Base-by-base conservation (phyloP, 2,329 filamentous ascomycete species). In the Ascomycota sp. region DNA sequence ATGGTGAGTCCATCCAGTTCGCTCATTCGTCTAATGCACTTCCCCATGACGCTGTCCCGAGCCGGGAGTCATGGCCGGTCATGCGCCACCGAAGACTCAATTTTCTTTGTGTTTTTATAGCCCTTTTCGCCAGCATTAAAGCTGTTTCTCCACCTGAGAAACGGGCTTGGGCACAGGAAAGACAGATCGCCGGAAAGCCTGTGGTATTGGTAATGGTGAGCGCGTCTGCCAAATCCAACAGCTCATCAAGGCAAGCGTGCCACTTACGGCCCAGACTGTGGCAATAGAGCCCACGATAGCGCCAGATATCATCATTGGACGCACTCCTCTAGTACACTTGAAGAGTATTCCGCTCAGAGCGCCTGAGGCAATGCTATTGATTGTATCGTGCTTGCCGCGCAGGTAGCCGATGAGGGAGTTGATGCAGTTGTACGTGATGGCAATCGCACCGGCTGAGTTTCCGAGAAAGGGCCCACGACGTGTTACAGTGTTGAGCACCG, bases 301-400 rank as follows among this genome's bases (percentile, higher is more conserved):
- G 38, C 83, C 80, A 23, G 85, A 93, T 45, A 95, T 89, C 61
- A 89, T 64, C 85, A 95, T 95, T 22, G 83, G 85, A 53, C 79
- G 69, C 36, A 89, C 38, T 5, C 89, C 89, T 45, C 80, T 69
- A 29, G 91, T 95, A 53, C 85, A 92, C 66, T 94, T 95, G 60
- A 98, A 98, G 10, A 98, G 51, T 66, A 86, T 85, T 34, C 89
- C 89, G 47, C 83, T 92, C 42, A 98, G 52, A 2, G 65, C 77
- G 39, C 91, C 89, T 5, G 89, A 86, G 13, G 69, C 55, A 31
- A 98, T 69, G 38, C 82, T 89, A 60, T 98, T 98, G 34, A 75
- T 69, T 3, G 82, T 69, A 52, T 98, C 91, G 43, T 93, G 83
- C 57, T 82, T 81, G 38, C 82, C 82, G 36, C 85, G 65, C 38